These are phyloP conservation scores for Verbena officinalis DNA, from an alignment of 257 asterid species.

Conservation along the genomic window DNA sequence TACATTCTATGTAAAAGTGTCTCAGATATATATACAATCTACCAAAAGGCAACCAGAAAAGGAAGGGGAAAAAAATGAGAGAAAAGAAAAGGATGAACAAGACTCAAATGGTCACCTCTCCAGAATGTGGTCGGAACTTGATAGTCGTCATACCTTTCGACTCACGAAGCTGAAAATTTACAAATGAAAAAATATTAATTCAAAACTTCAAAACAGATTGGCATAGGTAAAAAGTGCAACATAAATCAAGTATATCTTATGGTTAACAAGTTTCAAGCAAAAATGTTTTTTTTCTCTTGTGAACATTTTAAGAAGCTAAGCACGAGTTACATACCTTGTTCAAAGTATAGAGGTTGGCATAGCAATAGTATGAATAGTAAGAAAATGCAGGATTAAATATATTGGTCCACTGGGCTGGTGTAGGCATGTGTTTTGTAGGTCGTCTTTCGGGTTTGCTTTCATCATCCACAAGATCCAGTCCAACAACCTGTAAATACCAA, in stretches of 20 bases:
- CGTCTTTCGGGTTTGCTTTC: conserved; percentile 99
- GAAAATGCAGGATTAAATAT: conserved; percentile 94
- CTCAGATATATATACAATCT: conserved; percentile 22
- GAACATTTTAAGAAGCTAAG: conserved; percentile 7
- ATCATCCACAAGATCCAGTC: conserved; percentile 98
- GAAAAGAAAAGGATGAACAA: conserved; percentile 3
- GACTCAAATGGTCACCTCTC: conserved; percentile 65
- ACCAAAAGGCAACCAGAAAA: background rate
- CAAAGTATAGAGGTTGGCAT: conserved; percentile 93
- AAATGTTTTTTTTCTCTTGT: background rate
- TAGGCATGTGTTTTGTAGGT: conserved; percentile 99
- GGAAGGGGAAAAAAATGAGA: no score
- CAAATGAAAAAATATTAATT: conserved; percentile 9
- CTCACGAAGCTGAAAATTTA: conserved; percentile 84
- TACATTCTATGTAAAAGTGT: background rate
- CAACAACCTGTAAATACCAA: conserved; percentile 73
- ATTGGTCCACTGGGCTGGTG: conserved; percentile 94
- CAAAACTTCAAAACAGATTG: conserved; percentile 9
- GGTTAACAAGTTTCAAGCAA: background rate
- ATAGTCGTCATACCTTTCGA: conserved; percentile 94
- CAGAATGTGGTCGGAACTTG: conserved; percentile 97
- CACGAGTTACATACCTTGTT: conserved; percentile 63
- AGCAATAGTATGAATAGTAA: conserved; percentile 92
- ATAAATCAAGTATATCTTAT: conserved; percentile 1
- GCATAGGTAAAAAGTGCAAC: background rate